Evolutionary conservation across 768 basidiomycete genomes (phyloP).

Genomic region (Gautieria morchelliformis): DNA sequence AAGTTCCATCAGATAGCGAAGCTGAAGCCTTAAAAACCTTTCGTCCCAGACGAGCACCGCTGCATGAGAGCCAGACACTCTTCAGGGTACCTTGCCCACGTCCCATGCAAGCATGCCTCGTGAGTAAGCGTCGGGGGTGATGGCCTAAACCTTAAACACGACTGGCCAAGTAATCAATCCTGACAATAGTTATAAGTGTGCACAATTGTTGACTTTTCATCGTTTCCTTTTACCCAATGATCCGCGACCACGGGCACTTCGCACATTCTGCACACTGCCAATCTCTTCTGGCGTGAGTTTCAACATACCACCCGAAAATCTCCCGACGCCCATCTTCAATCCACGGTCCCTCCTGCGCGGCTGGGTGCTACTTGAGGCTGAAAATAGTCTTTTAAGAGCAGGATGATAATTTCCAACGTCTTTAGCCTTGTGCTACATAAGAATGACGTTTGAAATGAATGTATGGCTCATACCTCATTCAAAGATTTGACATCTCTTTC

Average conservation of each 20-base stretch:
- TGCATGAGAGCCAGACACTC: constrained; percentile 11
- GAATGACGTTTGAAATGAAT: constrained; percentile 1
- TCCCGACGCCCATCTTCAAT: constrained; percentile 71
- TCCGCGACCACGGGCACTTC: constrained; percentile 15
- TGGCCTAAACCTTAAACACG: constrained; percentile 3
- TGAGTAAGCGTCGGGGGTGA: not conserved
- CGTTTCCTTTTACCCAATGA: constrained; percentile 17
- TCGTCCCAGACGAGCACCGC: constrained; percentile 53
- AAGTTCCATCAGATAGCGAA: no score
- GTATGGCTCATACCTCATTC: constrained; percentile 49
- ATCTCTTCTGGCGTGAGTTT: constrained; percentile 58
- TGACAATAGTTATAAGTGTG: constrained; percentile 13
- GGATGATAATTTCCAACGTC: constrained; percentile 81
- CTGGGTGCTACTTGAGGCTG: constrained; percentile 20
- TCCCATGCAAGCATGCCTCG: no score
- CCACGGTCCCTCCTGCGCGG: constrained; percentile 48
- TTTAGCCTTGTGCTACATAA: constrained; percentile 49
- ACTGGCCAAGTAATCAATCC: constrained; percentile 15
- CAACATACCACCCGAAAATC: constrained; percentile 59
- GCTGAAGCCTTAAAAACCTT: constrained; percentile 1
- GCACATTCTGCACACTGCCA: constrained; percentile 21
- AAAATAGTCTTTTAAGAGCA: constrained; percentile 58
- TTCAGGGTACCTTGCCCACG: no score
- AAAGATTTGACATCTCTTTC: constrained; percentile 44
- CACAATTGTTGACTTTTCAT: constrained; percentile 8